Base-by-base conservation (phyloP, 768 basidiomycete species). In the Tulasnella sp. region DNA sequence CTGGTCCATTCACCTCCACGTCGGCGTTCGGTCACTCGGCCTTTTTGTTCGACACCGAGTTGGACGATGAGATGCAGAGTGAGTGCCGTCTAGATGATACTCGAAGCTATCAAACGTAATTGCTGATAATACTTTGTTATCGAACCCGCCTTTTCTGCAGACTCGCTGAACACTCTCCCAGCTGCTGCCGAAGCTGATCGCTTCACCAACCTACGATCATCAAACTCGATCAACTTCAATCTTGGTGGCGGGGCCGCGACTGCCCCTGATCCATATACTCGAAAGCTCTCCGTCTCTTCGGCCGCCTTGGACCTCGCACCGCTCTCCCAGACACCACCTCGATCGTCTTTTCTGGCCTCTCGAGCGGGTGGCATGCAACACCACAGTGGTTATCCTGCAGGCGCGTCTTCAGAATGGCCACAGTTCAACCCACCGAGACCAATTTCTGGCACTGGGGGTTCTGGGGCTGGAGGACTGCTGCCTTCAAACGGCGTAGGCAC, bases 41-140 rank as follows among this genome's bases (percentile, higher is more conserved):
- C 21, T 70, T 91, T 83, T 83, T 93, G 82, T 74, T 94, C 62
- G 92, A 94, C 65, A 87, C 93, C 70, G 90, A 93, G 67, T 72
- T 94, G 64, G 92, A 94, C 67, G 82, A 89, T 72, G 92, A 94
- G 69, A 92, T 94, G 82, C 84, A 92, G 68, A 92, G 91, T 92
- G 65, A 66, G 85, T 78, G 17, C 25, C 41, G 7, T 10, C 43
- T 7, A 60, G 15, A 7, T 30, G 24, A n/a, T 38, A 46, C 21
- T 61, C 52, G 45, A 38, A 59, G 58, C 15, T 41, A 7, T n/a
- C n/a, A n/a, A n/a, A 29, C 41, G 52, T 52, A 54, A 59, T 44
- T 41, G 22, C 64, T 59, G 62, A 31, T 56, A 63, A 45, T 65
- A 61, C 41, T 46, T 66, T 53, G 65, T 31, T 3, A 4, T 27